These are phyloP conservation scores for Teratosphaeria destructans DNA, from an alignment of 2,329 filamentous ascomycete species.

Conservation along the genomic window DNA sequence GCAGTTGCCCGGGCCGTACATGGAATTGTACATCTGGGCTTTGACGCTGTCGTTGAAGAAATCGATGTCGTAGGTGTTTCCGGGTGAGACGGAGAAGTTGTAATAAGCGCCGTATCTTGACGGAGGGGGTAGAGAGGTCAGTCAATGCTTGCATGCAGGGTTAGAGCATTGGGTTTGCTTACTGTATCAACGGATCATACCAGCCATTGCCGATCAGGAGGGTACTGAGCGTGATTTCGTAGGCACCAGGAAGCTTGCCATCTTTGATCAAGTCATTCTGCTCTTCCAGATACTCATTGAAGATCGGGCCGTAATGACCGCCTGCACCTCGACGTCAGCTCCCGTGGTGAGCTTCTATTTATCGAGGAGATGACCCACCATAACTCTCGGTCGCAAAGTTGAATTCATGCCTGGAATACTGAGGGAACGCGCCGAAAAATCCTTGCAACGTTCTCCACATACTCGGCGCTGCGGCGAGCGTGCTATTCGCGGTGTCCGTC, in stretches of 20 bases:
- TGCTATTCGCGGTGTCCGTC: constrained; percentile 44
- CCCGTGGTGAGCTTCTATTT: not conserved
- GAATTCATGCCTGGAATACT: constrained; percentile 23
- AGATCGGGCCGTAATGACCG: constrained; percentile 17
- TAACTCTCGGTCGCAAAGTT: constrained; percentile 23
- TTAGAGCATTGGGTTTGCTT: constrained; percentile 45
- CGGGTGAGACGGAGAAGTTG: constrained; percentile 45
- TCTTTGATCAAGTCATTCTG: constrained; percentile 19
- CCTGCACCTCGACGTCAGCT: constrained; percentile 2
- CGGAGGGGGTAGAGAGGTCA: not conserved
- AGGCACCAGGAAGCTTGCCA: constrained; percentile 18
- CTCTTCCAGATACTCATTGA: constrained; percentile 20
- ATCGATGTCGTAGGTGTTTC: constrained; percentile 46
- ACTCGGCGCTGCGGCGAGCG: constrained; percentile 42
- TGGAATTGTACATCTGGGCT: constrained; percentile 44
- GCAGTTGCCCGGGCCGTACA: constrained; percentile 53
- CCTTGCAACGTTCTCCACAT: constrained; percentile 53
- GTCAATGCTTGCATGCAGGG: constrained; percentile 29
- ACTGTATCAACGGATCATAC: constrained; percentile 46
- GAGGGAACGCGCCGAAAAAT: constrained; percentile 50
- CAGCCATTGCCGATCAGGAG: constrained; percentile 43
- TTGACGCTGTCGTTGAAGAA: constrained; percentile 35
- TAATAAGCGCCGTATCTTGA: constrained; percentile 32
- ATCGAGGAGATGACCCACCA: not conserved
- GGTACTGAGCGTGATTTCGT: constrained; percentile 23